Conservation (phyloP, 2,329 filamentous ascomycete genomes). For the Magnaporthiopsis incrustans region DNA sequence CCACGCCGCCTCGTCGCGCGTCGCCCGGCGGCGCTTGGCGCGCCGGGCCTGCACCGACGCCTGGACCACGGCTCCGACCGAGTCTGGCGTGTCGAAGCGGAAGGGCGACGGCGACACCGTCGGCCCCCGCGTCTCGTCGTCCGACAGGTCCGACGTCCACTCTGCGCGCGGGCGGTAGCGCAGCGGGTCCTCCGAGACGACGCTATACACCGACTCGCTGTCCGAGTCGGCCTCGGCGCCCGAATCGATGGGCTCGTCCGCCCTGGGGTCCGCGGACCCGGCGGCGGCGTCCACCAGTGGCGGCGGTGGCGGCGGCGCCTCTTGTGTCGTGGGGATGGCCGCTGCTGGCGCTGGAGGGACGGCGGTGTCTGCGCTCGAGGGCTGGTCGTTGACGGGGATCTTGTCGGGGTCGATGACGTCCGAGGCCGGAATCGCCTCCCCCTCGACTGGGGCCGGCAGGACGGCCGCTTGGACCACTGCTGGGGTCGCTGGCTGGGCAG, state of each 20-base stretch:
- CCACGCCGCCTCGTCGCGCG: constrained; percentile 62
- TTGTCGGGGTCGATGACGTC: constrained; percentile 7
- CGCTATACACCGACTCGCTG: constrained; percentile 45
- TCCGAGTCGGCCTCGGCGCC: constrained; percentile 33
- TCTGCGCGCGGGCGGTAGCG: constrained; percentile 44
- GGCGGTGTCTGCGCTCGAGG: not conserved
- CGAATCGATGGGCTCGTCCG: constrained; percentile 18
- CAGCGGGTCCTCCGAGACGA: constrained; percentile 45
- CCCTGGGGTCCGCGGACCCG: not conserved
- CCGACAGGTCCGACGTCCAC: constrained; percentile 51
- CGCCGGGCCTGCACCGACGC: constrained; percentile 39
- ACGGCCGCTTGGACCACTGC: not conserved
- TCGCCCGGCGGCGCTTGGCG: constrained; percentile 46
- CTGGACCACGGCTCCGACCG: constrained; percentile 34
- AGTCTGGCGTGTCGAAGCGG: constrained; percentile 42
- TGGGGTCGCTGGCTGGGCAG: constrained; percentile 4
- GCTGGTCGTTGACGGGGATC: constrained; percentile 10
- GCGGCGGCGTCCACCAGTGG: constrained; percentile 1
- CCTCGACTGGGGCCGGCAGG: not conserved
- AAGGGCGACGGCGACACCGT: constrained; percentile 34
- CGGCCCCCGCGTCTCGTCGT: constrained; percentile 30
- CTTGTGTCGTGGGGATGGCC: constrained; percentile 6
- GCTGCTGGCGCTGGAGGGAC: not conserved
- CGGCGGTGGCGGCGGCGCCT: constrained; percentile 8
- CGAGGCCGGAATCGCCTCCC: not conserved